These are phyloP conservation scores for Tricholoma flavovirens DNA, from an alignment of 768 basidiomycete species.

Conservation along the genomic window DNA sequence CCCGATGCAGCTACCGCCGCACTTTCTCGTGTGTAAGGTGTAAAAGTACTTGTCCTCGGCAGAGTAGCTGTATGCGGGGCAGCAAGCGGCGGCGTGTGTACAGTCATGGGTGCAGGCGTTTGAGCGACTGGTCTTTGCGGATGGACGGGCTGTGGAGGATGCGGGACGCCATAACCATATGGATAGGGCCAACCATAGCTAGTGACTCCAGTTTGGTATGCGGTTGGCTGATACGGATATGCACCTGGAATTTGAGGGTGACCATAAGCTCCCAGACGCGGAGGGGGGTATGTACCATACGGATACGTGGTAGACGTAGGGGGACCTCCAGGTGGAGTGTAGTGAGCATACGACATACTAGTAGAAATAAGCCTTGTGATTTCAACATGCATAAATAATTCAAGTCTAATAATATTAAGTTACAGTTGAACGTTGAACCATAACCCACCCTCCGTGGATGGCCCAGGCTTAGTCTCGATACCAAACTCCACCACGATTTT, in stretches of 20 bases:
- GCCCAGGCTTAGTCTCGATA: too few species aligned
- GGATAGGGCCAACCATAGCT: slow-evolving; percentile 69
- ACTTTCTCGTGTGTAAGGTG: slow-evolving; percentile 54
- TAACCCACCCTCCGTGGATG: too few species aligned
- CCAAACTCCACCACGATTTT: too few species aligned
- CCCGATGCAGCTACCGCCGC: slow-evolving; percentile 33
- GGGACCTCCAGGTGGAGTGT: slow-evolving; percentile 18
- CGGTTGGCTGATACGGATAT: slow-evolving; percentile 42
- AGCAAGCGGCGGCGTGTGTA: slow-evolving; percentile 24
- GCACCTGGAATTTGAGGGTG: slow-evolving; percentile 40
- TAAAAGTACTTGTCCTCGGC: slow-evolving; percentile 43
- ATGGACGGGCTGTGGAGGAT: slow-evolving; percentile 26
- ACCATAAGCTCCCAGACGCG: slow-evolving; percentile 38
- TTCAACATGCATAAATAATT: too few species aligned
- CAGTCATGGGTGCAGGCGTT: slow-evolving; percentile 23
- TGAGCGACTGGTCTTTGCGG: slow-evolving; percentile 21
- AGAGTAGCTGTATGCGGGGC: slow-evolving; percentile 17
- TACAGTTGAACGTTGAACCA: too few species aligned
- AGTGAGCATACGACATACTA: slow-evolving; percentile 21
- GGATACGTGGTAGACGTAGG: slow-evolving; percentile 55
- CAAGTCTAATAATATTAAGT: too few species aligned
- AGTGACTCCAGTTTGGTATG: slow-evolving; percentile 60
- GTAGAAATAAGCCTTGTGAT: not conserved
- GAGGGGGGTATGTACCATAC: slow-evolving; percentile 57
- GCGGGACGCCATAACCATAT: slow-evolving; percentile 22